Evolutionary conservation across 78 protist species (phyloP), one percentile per base, ranked within the genome.

Genomic region (Dictyostelium capitatum): DNA sequence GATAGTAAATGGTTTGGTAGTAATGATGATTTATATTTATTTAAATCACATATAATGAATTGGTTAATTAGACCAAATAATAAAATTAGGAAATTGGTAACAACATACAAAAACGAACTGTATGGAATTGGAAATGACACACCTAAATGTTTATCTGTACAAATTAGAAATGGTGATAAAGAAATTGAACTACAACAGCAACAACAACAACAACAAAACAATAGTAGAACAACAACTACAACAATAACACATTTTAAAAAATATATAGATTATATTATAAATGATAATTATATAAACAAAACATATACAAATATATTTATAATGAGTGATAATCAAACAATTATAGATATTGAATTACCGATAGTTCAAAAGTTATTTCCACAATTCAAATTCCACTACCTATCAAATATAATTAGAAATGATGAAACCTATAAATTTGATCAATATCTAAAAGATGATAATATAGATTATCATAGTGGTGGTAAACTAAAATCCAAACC

Each of bases 91-190:
- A 28, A 69, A 69, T 25, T 32, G 1, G 30, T 69, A 11, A 25
- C 23, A 69, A 11, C 30, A 14, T 12, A 28, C 19, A 69, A 69
- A 69, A 15, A 32, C 6, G 30, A 69, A 10, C 30, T 69, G 30
- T 69, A 15, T 28, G 9, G 19, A 11, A 25, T 15, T 37, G 14
- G 14, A 30, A 30, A 65, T 41, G 51, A 15, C 5, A 14, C 20
- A 7, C 6, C 20, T 7, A 70, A 37, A 25, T 70, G 78, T 70
- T 8, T 70, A 41, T 19, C 78, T 4, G 20, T 70, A 28, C 78
- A 70, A 30, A 19, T 70, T 19, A 70, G 78, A 20, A 70, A 70
- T 70, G 78, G 78, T 28, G 78, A 70, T 70, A 70, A 70, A 37
- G 51, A 4, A 6, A 70, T 41, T 2, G 78, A 70, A 70, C 14